These are phyloP conservation scores for Dactylellina haptotyla DNA, from an alignment of 2,329 filamentous ascomycete genomes.

Conservation along the genomic window DNA sequence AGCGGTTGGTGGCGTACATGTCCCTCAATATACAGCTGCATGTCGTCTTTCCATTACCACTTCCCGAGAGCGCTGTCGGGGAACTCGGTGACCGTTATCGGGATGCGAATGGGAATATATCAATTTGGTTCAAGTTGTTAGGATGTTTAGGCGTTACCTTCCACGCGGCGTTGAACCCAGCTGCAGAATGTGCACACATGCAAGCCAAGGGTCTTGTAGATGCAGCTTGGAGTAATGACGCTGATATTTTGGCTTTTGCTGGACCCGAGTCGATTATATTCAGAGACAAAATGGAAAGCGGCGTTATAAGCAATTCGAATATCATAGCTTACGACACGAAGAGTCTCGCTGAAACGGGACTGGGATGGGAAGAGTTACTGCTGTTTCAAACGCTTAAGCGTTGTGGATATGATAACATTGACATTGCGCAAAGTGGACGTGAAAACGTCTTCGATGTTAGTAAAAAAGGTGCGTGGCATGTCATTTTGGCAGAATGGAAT, in stretches of 20 bases:
- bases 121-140: constrained; percentile 14
- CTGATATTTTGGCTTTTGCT: constrained; percentile 11
- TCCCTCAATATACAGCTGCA: constrained; percentile 20
- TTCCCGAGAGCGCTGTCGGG: constrained; percentile 2
- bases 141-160: constrained; percentile 21
- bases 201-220: constrained; percentile 18
- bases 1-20: constrained; percentile 7
- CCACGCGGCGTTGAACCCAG: constrained; percentile 7
- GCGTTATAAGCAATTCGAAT: background rate
- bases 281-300: constrained; percentile 1
- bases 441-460: background rate
- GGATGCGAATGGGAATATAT: constrained; percentile 23
- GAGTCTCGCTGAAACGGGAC: background rate
- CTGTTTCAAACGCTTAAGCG: constrained; percentile 2
- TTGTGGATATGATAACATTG: background rate
- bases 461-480: no score
- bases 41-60: constrained; percentile 13
- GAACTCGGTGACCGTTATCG: constrained; percentile 6
- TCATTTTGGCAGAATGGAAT: no score
- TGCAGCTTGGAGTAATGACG: constrained; percentile 18
- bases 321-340: constrained; percentile 14
- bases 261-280: background rate
- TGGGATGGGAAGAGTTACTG: background rate
- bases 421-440: background rate
- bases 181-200: constrained; percentile 26